Evolutionary conservation across 345 rosid genomes (phyloP), one percentile per base, ranked within the genome.

Genomic region (Noccaea caerulescens): DNA sequence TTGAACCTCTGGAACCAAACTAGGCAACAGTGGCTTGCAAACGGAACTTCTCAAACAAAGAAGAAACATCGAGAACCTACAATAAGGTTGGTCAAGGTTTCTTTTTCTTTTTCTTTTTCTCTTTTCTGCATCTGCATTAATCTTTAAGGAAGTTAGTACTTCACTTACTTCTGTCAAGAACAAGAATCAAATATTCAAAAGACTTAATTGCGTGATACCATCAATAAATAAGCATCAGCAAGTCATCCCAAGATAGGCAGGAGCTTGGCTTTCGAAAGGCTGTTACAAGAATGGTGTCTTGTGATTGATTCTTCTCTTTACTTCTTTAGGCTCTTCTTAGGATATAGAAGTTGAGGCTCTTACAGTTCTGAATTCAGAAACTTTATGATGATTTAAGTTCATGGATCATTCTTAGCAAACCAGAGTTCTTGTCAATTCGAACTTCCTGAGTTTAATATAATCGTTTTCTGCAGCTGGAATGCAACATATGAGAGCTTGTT

Each of bases 11-110:
- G 97, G 97, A 86, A 82, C 77, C 93, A 86, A 73, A 80, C 76
- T 13, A 85, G 93, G 77, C 89, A 86, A 57, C 83, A 80, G 10
- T 91, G 96, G 96, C 79, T 84, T 54, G 82, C 84, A 77, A 83
- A 62, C 62, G 82, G 81, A 68, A 78, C 61, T 63, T 60, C 81
- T 36, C 76, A 69, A 49, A 75, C 65, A 32, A 76, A 36, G 73
- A 16, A 67, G 7, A 84, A 66, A 79, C 39, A 68, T 75, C 85
- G 67, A 69, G 91, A 88, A 79, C 89, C 95, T 58, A 69, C 83
- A n/a, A 84, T 88, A 69, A 88, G 87, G 94, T 87, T 72, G 27
- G 69, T 77, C 32, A 37, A 30, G 54, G 4, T 50, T 46, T 10
- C n/a, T 57, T 6, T 68, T 53, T 10, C n/a, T 57, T 6, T 68